phyloP scores from a whole-genome alignment of 768 basidiomycete genomes.

The Lyophyllum atratum region DNA sequence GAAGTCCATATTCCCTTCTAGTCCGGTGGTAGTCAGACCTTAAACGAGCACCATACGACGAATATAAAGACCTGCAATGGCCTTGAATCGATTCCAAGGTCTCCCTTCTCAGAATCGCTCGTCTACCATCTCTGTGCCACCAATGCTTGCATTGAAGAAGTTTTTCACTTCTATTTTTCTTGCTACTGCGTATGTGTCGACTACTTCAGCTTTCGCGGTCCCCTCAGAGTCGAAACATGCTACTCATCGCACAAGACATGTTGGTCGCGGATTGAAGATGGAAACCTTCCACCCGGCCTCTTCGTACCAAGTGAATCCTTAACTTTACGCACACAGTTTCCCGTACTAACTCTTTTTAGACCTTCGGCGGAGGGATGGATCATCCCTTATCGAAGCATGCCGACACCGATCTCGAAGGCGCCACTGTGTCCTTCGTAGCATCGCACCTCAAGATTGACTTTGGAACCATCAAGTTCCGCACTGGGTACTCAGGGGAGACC shows the following conservation, averaged over 20 bases:
- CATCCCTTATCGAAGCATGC: constrained; percentile 16
- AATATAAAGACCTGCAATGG: neutral
- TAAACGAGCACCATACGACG: neutral
- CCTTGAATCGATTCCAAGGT: neutral
- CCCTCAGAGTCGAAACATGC: constrained; percentile 29
- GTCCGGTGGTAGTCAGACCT: no score
- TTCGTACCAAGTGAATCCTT: constrained; percentile 31
- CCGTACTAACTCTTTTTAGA: constrained; percentile 24
- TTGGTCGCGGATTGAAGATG: constrained; percentile 31
- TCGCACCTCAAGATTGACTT: constrained; percentile 18
- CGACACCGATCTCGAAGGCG: constrained; percentile 8
- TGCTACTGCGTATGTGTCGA: constrained; percentile 28
- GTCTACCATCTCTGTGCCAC: neutral
- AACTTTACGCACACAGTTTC: neutral
- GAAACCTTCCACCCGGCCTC: constrained; percentile 38
- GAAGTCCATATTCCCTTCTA: no score
- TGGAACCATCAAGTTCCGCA: constrained; percentile 18
- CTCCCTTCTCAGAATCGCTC: neutral
- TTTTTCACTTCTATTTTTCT: constrained; percentile 29
- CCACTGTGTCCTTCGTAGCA: constrained; percentile 18
- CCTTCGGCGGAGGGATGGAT: constrained; percentile 17
- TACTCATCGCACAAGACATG: constrained; percentile 30
- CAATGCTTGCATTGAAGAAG: constrained; percentile 28
- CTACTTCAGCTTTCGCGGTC: constrained; percentile 26
- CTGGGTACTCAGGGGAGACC: constrained; percentile 22